Base-by-base conservation (phyloP, 2,329 filamentous ascomycete genomes). In the Colletotrichum paranaense region DNA sequence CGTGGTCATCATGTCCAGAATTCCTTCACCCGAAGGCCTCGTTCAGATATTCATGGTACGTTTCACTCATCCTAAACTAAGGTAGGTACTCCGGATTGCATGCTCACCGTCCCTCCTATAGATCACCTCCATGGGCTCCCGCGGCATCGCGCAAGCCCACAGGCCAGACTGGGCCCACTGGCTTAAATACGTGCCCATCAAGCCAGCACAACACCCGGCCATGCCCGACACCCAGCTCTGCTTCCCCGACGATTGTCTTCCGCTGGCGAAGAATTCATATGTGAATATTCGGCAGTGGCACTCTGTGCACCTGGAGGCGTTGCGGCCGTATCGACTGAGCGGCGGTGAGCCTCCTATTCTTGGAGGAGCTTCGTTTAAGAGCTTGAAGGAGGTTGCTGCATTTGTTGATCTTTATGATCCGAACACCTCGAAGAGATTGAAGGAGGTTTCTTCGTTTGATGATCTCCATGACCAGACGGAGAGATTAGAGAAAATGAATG, bases 401-500 rank as follows among this genome's bases (percentile, higher is more conserved):
- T 62, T 62, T 4, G 1, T 30, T 24, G 38, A 52, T 35, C 16
- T 49, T 0, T 24, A 49, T n/a, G 24, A 49, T 9, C 26, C 59
- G 0, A 26, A 28, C 24, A 49, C 38, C 5, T n/a, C 59, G 4
- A 49, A 49, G 38, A 49, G 1, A 6, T 3, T 49, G 9, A 9
- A 11, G 26, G 16, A 49, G 14, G 4, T 0, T 5, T 35, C 32
- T 12, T 12, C 32, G 0, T 12, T 35, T 0, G 32, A 35, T 2
- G 4, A 5, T 12, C 11, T 35, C 4, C 0, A 2, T 0, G 32
- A 12, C 0, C 32, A 35, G 32, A 5, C 32, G 32, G 1, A 12
- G 32, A 35, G 32, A 5, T 12, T 5, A 9, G 1, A 49, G 26
- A 30, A 0, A 6, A 1, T 49, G 9, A 9, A 11, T 6, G 38